Evolutionary conservation across 2,329 filamentous ascomycete species (phyloP).

Genomic region (Blumeriella jaapii): DNA sequence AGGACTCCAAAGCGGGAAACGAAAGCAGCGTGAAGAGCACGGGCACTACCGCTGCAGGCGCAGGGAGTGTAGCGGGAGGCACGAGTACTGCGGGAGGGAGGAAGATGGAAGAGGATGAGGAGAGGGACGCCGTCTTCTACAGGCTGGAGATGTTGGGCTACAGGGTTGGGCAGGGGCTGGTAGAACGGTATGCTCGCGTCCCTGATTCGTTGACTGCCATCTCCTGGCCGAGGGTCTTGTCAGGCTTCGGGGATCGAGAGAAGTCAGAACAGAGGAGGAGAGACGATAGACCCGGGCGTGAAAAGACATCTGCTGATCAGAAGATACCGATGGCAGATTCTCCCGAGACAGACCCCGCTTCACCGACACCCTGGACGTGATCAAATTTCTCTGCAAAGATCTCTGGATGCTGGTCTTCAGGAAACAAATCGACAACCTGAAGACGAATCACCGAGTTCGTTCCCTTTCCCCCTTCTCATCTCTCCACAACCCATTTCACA

Average conservation of each 20-base stretch:
- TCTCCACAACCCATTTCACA: not conserved
- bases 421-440: constrained; percentile 97
- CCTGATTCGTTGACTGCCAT: not conserved
- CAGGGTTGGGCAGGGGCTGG: constrained; percentile 81
- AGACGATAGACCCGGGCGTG: no score
- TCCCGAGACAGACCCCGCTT: constrained; percentile 77
- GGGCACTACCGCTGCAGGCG: constrained; percentile 41
- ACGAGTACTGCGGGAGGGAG: constrained; percentile 33
- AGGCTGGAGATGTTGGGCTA: constrained; percentile 79
- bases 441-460: constrained; percentile 83
- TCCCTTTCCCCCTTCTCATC: not conserved
- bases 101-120: constrained; percentile 63
- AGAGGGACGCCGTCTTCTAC: constrained; percentile 75
- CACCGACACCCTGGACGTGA: constrained; percentile 84
- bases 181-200: constrained; percentile 57
- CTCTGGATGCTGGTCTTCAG: constrained; percentile 89
- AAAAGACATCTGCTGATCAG: no score
- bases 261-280: no score
- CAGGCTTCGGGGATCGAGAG: no score
- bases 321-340: constrained; percentile 46
- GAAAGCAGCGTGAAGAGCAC: constrained; percentile 13
- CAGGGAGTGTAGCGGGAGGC: constrained; percentile 13
- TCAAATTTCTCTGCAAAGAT: constrained; percentile 98
- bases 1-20: constrained; percentile 1
- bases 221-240: no score